Evolutionary conservation across 176 grass and related monocot genomes (phyloP).

Genomic region (Olyra latifolia): DNA sequence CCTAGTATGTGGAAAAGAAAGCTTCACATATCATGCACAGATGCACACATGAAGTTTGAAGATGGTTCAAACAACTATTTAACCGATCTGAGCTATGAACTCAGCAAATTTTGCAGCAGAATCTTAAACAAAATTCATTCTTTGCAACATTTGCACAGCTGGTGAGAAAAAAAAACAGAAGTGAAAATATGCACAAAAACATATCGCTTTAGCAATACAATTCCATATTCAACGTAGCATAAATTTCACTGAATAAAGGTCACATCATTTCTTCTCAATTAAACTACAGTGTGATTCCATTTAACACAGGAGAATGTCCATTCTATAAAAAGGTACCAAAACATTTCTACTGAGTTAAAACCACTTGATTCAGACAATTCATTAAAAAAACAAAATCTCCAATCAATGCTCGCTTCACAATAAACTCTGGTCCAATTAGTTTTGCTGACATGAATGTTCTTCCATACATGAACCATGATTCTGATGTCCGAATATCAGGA

Average conservation of each 20-base stretch:
- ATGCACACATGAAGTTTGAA: not conserved
- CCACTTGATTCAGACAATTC: not conserved
- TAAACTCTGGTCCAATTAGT: not conserved
- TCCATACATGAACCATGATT: slow-evolving; percentile 7
- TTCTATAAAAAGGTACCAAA: not conserved
- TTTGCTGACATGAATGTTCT: not conserved
- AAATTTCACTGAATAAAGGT: not conserved
- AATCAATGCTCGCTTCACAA: not conserved
- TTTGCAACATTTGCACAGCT: not conserved
- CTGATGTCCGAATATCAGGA: slow-evolving; percentile 8
- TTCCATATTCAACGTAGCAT: not conserved
- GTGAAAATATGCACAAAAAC: not conserved
- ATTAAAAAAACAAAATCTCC: not conserved
- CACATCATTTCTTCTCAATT: not conserved
- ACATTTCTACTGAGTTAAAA: not conserved
- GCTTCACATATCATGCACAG: not conserved
- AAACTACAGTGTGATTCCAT: not conserved
- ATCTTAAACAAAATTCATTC: not conserved
- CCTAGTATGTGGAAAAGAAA: no score
- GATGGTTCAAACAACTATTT: not conserved
- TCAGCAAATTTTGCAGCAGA: not conserved
- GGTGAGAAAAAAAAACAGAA: not conserved
- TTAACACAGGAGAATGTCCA: not conserved
- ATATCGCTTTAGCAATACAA: not conserved
- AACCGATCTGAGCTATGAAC: not conserved